Conservation (phyloP, 148 eudicot genomes). For the Dysphania ambrosioides region DNA sequence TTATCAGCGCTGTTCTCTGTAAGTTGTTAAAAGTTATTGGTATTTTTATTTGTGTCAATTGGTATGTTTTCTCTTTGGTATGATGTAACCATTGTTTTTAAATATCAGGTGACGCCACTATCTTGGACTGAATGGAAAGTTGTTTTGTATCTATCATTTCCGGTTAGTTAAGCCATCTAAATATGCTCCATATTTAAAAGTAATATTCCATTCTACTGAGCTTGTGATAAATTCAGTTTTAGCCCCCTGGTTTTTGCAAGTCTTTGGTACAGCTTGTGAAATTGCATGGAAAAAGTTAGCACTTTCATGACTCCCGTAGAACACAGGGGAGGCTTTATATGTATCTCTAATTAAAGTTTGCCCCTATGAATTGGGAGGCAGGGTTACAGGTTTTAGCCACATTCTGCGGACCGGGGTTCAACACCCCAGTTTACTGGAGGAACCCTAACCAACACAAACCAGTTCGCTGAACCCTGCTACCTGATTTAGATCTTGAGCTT, state of each 20-base stretch:
- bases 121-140: conserved; percentile 93
- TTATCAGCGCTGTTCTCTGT: conserved; percentile 87
- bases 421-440: too few species aligned
- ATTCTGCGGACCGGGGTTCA: too few species aligned
- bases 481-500: too few species aligned
- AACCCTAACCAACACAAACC: too few species aligned
- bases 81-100: conserved; percentile 8
- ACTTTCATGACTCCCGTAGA: too few species aligned
- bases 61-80: background rate
- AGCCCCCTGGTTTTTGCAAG: background rate
- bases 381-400: too few species aligned
- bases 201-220: background rate
- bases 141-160: conserved; percentile 88
- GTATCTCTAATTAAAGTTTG: too few species aligned
- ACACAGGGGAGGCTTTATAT: too few species aligned
- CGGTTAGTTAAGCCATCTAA: conserved; percentile 61
- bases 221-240: background rate
- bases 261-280: too few species aligned
- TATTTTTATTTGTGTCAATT: background rate
- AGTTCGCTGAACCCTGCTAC: too few species aligned
- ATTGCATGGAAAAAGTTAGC: too few species aligned
- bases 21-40: conserved; percentile 38
- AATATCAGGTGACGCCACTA: conserved; percentile 83
- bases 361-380: too few species aligned
- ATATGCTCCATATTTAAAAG: background rate